phyloP scores from a whole-genome alignment of 306 rosid species.

The Glycine soja region DNA sequence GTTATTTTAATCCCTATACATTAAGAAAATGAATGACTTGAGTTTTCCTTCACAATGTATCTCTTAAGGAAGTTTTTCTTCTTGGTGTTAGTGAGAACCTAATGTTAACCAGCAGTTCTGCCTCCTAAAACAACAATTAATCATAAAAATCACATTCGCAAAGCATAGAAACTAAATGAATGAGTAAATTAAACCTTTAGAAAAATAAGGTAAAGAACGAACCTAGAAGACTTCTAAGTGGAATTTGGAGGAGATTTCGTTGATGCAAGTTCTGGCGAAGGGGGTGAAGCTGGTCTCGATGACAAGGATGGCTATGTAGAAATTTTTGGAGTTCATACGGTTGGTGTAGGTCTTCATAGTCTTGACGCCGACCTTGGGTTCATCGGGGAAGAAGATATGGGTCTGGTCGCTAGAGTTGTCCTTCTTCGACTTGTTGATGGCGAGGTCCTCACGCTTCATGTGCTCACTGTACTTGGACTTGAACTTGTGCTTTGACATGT shows the following conservation, averaged over 20 bases:
- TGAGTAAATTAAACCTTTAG: no score
- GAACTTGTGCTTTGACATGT: conserved; percentile 63
- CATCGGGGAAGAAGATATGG: conserved; percentile 78
- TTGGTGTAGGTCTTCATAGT: conserved; percentile 61
- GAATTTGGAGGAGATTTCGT: conserved; percentile 61
- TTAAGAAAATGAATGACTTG: no score
- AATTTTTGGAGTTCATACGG: conserved; percentile 78
- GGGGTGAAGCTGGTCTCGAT: conserved; percentile 66
- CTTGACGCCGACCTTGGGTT: conserved; percentile 65
- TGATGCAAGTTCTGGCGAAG: conserved; percentile 52
- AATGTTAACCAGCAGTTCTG: conserved; percentile 75
- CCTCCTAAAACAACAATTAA: conserved; percentile 87
- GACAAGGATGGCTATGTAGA: conserved; percentile 68
- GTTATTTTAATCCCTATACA: no score
- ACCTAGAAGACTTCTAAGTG: conserved; percentile 60
- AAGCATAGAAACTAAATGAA: no score
- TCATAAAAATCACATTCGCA: no score
- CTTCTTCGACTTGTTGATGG: conserved; percentile 62
- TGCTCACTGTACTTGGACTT: conserved; percentile 46
- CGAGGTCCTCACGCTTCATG: conserved; percentile 79
- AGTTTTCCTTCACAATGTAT: conserved; percentile 82
- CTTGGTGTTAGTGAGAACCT: conserved; percentile 65
- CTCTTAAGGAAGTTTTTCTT: conserved; percentile 84
- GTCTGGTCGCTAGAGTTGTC: conserved; percentile 60
- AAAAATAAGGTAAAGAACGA: no score